Evolutionary conservation across 768 basidiomycete genomes (phyloP).

Genomic region (Leucocoprinus leucothites): DNA sequence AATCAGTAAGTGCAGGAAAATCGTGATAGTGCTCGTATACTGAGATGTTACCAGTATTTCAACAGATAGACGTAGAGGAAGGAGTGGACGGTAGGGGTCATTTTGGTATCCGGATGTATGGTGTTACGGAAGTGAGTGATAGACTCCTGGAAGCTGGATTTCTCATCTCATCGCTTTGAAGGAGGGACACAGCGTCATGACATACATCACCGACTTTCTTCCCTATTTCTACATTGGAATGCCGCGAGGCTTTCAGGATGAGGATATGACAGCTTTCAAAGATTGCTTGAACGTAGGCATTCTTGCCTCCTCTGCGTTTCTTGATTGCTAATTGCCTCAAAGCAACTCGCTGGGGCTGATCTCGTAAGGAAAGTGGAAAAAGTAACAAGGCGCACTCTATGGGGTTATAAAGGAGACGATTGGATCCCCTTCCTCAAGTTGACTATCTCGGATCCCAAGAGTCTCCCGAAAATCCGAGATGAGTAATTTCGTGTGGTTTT

Average conservation of each 20-base stretch:
- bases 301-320: not conserved
- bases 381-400: constrained; percentile 68
- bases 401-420: constrained; percentile 88
- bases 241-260: constrained; percentile 75
- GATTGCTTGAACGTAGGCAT: constrained; percentile 71
- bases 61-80: constrained; percentile 92
- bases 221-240: constrained; percentile 93
- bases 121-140: constrained; percentile 75
- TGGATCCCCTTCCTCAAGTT: constrained; percentile 82
- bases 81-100: constrained; percentile 7
- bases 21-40: not conserved
- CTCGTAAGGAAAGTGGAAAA: constrained; percentile 48
- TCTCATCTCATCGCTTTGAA: constrained; percentile 23
- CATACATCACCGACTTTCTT: constrained; percentile 74
- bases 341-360: constrained; percentile 1
- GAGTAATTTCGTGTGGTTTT: constrained; percentile 36
- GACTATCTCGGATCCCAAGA: constrained; percentile 67
- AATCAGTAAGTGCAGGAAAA: constrained; percentile 49
- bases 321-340: not conserved
- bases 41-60: constrained; percentile 61
- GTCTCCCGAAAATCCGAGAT: constrained; percentile 90
- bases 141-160: not conserved
- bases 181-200: constrained; percentile 88
- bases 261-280: constrained; percentile 64
- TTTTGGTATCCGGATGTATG: constrained; percentile 66